Evolutionary conservation across 2,329 filamentous ascomycete species (phyloP).

Genomic region (Aaosphaeria arxii): DNA sequence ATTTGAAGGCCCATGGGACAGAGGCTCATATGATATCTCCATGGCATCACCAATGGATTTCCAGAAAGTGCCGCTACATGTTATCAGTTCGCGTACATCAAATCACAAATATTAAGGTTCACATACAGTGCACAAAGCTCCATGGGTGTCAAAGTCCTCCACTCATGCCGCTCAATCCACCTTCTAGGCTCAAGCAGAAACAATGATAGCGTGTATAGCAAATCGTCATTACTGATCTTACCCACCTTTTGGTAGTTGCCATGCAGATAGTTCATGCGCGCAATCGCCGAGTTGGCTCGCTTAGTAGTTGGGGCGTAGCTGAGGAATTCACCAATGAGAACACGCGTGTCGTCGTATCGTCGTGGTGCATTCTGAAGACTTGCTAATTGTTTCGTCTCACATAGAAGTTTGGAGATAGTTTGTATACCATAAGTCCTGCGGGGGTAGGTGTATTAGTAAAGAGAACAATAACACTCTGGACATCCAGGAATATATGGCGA

Average conservation of each 20-base stretch:
- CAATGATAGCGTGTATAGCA: slow-evolving; percentile 63
- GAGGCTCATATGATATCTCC: slow-evolving; percentile 53
- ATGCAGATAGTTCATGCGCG: slow-evolving; percentile 65
- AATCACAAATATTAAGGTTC: background rate
- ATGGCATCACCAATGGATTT: slow-evolving; percentile 69
- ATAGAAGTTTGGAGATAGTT: slow-evolving; percentile 32
- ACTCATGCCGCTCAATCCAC: slow-evolving; percentile 67
- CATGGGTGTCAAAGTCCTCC: slow-evolving; percentile 64
- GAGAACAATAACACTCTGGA: background rate
- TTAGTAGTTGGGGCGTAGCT: slow-evolving; percentile 27
- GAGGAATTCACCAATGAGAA: slow-evolving; percentile 33
- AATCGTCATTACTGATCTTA: slow-evolving; percentile 60
- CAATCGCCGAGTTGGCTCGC: slow-evolving; percentile 46
- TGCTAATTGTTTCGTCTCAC: slow-evolving; percentile 31
- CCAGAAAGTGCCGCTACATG: slow-evolving; percentile 59
- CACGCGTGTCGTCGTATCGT: slow-evolving; percentile 30
- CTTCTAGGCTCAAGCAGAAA: slow-evolving; percentile 65
- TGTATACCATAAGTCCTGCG: slow-evolving; percentile 36
- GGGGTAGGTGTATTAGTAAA: background rate
- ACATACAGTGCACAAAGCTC: slow-evolving; percentile 60
- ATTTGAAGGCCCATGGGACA: slow-evolving; percentile 37
- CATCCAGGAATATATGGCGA: background rate
- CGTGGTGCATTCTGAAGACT: slow-evolving; percentile 10
- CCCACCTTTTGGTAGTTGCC: slow-evolving; percentile 54
- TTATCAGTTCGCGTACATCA: background rate